phyloP scores from a whole-genome alignment of 2,329 filamentous ascomycete species.

The Colletotrichum australisinense region DNA sequence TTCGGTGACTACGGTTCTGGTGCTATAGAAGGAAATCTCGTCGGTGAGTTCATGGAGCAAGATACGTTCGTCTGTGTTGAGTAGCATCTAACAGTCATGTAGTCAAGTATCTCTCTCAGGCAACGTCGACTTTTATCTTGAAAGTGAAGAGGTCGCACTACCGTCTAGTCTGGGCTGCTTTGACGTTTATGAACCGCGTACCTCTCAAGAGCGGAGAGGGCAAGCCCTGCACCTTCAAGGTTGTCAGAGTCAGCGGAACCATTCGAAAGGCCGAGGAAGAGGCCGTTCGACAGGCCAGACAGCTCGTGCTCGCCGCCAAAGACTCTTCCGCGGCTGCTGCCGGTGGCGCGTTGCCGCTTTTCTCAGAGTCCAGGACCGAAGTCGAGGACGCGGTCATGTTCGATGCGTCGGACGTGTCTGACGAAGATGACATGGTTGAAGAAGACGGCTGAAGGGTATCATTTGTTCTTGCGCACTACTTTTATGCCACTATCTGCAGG shows the following conservation, averaged over 20 bases:
- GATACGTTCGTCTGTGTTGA: not conserved
- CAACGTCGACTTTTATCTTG: slow-evolving; percentile 95
- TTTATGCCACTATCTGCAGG: slow-evolving; percentile 75
- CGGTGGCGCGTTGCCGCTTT: slow-evolving; percentile 12
- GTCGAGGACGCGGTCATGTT: slow-evolving; percentile 64
- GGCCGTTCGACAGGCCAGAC: slow-evolving; percentile 81
- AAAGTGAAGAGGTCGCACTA: slow-evolving; percentile 85
- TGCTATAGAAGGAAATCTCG: slow-evolving; percentile 74
- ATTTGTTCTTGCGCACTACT: slow-evolving; percentile 73
- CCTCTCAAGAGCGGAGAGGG: slow-evolving; percentile 64
- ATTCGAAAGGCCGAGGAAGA: slow-evolving; percentile 94
- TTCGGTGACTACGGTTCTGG: slow-evolving; percentile 93
- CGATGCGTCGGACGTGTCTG: slow-evolving; percentile 53
- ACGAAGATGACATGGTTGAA: slow-evolving; percentile 59
- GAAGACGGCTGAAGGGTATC: slow-evolving; percentile 58
- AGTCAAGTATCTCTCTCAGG: slow-evolving; percentile 93
- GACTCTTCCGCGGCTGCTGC: slow-evolving; percentile 39
- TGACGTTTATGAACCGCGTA: slow-evolving; percentile 82
- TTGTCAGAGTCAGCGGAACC: slow-evolving; percentile 90
- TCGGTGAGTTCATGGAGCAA: slow-evolving; percentile 59
- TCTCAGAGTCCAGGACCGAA: slow-evolving; percentile 69
- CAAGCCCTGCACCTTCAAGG: slow-evolving; percentile 80
- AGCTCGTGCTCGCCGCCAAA: slow-evolving; percentile 75
- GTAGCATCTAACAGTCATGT: slow-evolving; percentile 37
- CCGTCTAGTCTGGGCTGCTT: slow-evolving; percentile 87